Evolutionary conservation across 305 asterid genomes (phyloP), one percentile per base, ranked within the genome.

Genomic region (Withania somnifera): DNA sequence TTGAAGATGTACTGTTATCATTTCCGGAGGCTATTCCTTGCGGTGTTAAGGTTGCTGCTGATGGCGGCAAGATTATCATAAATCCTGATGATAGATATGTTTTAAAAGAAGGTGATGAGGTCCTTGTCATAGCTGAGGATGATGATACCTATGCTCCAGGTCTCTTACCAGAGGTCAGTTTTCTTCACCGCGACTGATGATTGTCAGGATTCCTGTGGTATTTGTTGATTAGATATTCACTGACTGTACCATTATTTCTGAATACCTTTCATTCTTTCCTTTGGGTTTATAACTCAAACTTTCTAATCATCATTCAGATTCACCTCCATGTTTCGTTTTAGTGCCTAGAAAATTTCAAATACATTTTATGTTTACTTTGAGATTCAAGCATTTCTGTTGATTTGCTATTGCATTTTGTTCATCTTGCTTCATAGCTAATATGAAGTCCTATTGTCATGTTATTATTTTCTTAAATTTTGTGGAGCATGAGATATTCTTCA

Each of bases 51-150:
- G 89, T 94, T 80, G 92, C 91, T 63, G 93, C 95, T 66, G 97
- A 93, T 78, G 93, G 92, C 51, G 99, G 98, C 42, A 94, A 90
- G 87, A 95, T 95, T 87, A 91, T 82, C 83, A 94, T 95, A 86
- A 95, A 95, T 86, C 99, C 98, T 40, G 97, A 91, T 85, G 97
- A 94, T 84, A 90, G 87, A 32, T 95, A 94, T 88, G 87, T 94
- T 81, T 84, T 95, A 42, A 91, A 86, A 87, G 97, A 92, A 87
- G 99, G 97, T 84, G 99, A 95, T 84, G 98, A 94, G 87, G 86
- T 95, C 85, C 97, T 95, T 85, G 98, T 95, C 85, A 94, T 95
- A 86, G 99, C 99, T 45, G 99, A 95, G 90, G 99, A 95, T 85
- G 99, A 95, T 87, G 99, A 95, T 90, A 95, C 99, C 51, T 95